These are phyloP conservation scores for Cyberlindnera amylophila DNA, from an alignment of 805 yeast species.

Conservation along the genomic window DNA sequence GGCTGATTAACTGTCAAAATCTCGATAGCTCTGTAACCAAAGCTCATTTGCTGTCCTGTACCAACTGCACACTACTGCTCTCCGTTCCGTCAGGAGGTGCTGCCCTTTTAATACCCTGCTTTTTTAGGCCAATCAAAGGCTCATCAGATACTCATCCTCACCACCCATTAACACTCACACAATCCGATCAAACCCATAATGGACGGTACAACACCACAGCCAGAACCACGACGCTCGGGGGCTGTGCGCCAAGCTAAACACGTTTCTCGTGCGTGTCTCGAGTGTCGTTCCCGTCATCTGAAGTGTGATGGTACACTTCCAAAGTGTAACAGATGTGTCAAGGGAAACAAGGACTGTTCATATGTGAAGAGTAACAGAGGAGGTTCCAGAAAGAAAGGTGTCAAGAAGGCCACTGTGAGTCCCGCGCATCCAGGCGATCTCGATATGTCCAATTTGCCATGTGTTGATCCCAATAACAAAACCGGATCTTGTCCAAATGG, in stretches of 20 bases:
- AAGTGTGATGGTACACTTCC: conserved; percentile 50
- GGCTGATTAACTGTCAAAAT: too few relatives aligned
- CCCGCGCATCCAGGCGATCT: conserved; percentile 2
- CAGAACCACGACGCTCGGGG: too few relatives aligned
- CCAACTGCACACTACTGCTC: too few relatives aligned
- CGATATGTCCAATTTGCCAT: conserved; percentile 16
- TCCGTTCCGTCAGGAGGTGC: too few relatives aligned
- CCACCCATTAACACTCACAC: too few relatives aligned
- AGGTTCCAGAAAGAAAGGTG: conserved; percentile 50
- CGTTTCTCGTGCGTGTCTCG: conserved; percentile 46
- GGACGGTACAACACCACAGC: too few relatives aligned
- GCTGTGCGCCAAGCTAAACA: conserved; percentile 29
- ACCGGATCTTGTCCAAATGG: conserved; percentile 24
- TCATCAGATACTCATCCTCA: too few relatives aligned
- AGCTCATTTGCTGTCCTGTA: too few relatives aligned
- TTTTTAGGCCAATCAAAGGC: too few relatives aligned
- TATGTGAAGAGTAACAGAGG: conserved; percentile 52
- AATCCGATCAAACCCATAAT: too few relatives aligned
- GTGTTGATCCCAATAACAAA: conserved; percentile 14
- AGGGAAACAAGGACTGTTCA: conserved; percentile 34
- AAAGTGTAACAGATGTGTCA: conserved; percentile 39
- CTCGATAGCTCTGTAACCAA: too few relatives aligned
- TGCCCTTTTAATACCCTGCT: too few relatives aligned
- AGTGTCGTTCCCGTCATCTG: conserved; percentile 47
- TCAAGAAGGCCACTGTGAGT: conserved; percentile 25